Evolutionary conservation across 768 basidiomycete genomes (phyloP).

Genomic region (Podaxis carcinomalis): DNA sequence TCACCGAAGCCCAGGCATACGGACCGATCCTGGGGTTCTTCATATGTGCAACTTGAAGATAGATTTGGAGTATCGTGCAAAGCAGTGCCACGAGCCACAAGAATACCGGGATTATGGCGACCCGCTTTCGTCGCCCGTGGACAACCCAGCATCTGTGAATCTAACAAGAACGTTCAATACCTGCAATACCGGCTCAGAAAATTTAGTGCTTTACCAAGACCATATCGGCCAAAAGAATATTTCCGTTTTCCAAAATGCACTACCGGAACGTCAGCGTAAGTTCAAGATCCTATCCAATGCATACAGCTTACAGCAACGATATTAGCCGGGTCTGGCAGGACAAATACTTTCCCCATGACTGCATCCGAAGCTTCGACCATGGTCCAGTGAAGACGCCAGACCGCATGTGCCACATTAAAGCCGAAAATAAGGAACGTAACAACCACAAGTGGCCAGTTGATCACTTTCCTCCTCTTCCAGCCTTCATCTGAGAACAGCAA

Average conservation of each 20-base stretch:
- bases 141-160: not conserved
- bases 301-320: not conserved
- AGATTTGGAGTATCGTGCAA: not conserved
- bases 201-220: not conserved
- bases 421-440: not conserved
- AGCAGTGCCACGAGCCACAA: not conserved
- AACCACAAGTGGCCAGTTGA: not conserved
- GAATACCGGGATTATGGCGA: not conserved
- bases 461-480: not conserved
- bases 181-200: not conserved
- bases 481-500: not conserved
- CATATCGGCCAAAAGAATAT: not conserved
- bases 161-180: not conserved
- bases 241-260: not conserved
- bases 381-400: not conserved
- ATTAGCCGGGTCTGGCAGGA: not conserved
- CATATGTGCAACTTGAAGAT: not conserved
- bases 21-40: not conserved
- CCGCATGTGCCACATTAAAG: not conserved
- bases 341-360: not conserved
- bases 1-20: not conserved
- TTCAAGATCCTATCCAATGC: not conserved
- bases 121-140: not conserved
- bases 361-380: not conserved
- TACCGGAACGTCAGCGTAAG: not conserved